Evolutionary conservation across 73 alveolate genomes (phyloP), one percentile per base, ranked within the genome.

Genomic region (Stentor coeruleus): DNA sequence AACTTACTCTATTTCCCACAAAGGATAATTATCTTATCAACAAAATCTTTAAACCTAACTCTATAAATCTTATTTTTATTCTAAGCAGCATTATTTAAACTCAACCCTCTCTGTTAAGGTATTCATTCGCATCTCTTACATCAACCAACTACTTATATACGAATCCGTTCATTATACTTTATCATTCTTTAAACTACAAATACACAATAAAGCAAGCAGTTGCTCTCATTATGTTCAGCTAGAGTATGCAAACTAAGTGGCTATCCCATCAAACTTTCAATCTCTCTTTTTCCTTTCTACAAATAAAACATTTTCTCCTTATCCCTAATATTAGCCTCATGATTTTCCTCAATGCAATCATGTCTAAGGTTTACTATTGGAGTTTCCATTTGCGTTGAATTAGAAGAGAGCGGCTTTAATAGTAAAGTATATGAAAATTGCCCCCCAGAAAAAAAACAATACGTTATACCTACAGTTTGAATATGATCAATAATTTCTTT

Each of bases 221-320:
- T 89, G 94, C 97, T 90, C 94, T 87, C 85, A 35, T 87, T 84
- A 81, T 92, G 97, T 39, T 92, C 93, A 4, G 82, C 60, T 42
- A 77, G 76, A 0, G 87, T 89, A 28, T 92, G 97, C 42, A 55
- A 38, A 35, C 37, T 77, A 41, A 89, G 90, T 33, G 93, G 93
- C 3, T 88, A 86, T 3, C 82, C 83, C 26, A 79, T 60, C 57
- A 31, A 58, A 57, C 88, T 83, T 57, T 83, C 95, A 35, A 90
- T 72, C 2, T 58, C 0, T 92, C 92, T 76, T 87, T 90, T 3
- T 49, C 74, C 76, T 82, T 81, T 30, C 93, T 95, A 77, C 97
- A 92, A 3, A 92, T 90, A 79, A 90, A 92, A 80, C 97, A 92
- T 59, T 58, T 85, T 84, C 39, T 88, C 75, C 31, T 72, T 84